phyloP scores from a whole-genome alignment of 2,329 filamentous ascomycete genomes.

The Cytospora leucostoma region DNA sequence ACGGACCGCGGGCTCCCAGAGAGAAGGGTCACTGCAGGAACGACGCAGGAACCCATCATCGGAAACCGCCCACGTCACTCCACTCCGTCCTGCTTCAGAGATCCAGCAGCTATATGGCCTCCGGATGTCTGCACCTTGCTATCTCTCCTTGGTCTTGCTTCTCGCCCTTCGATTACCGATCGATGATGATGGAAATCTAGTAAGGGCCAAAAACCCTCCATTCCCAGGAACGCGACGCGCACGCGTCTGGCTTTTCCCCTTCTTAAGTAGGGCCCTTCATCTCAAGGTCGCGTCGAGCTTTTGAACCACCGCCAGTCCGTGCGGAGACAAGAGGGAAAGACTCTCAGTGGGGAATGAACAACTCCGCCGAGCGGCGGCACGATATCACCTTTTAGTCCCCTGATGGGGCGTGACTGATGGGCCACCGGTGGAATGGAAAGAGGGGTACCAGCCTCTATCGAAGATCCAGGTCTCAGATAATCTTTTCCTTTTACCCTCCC shows the following conservation, averaged over 20 bases:
- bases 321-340: not conserved
- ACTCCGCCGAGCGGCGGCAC: not conserved
- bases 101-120: no score
- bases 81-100: no score
- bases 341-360: not conserved
- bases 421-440: constrained; percentile 19
- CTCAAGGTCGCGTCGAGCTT: not conserved
- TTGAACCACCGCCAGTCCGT: not conserved
- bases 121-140: not conserved
- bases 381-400: not conserved
- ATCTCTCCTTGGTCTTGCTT: not conserved
- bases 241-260: not conserved
- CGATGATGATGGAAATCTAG: not conserved
- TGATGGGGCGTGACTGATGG: not conserved
- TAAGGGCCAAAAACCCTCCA: not conserved
- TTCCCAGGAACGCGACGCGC: not conserved
- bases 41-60: not conserved
- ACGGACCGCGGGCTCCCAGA: not conserved
- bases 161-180: not conserved
- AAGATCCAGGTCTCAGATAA: not conserved
- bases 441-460: constrained; percentile 14
- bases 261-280: not conserved
- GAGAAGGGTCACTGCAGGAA: not conserved
- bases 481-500: not conserved
- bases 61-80: no score